Conservation (phyloP, 1,284 basidiomycete genomes). For the Ustilago shanxiensis region DNA sequence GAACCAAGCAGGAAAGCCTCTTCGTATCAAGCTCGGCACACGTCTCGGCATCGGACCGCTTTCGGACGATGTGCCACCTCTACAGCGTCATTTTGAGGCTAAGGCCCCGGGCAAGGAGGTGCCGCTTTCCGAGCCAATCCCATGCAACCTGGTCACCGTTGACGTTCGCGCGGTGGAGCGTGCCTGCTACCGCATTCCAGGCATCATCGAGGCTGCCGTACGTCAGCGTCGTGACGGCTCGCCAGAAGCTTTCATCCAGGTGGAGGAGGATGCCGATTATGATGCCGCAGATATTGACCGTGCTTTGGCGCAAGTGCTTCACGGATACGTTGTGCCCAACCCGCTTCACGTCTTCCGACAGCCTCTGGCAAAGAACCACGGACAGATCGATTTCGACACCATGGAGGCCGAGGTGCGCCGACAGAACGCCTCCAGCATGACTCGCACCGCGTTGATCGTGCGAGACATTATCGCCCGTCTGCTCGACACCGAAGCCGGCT, state of each 20-base stretch:
- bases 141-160: constrained; percentile 67
- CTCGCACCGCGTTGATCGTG: constrained; percentile 66
- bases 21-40: constrained; percentile 69
- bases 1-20: constrained; percentile 69
- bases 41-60: constrained; percentile 68
- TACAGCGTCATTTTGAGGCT: constrained; percentile 69
- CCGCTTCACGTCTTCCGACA: constrained; percentile 70
- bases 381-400: constrained; percentile 68
- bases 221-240: constrained; percentile 68
- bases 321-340: constrained; percentile 70
- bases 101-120: constrained; percentile 67
- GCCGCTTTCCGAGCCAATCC: constrained; percentile 67
- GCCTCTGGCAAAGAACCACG: constrained; percentile 67
- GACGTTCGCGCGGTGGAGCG: constrained; percentile 69
- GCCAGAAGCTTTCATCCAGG: constrained; percentile 69
- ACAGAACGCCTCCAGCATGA: constrained; percentile 69
- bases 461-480: constrained; percentile 68
- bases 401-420: constrained; percentile 70
- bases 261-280: constrained; percentile 69
- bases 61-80: constrained; percentile 67
- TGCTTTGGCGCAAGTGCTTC: constrained; percentile 67
- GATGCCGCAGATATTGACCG: constrained; percentile 69
- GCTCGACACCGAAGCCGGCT: constrained; percentile 68
- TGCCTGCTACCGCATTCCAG: constrained; percentile 69
- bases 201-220: constrained; percentile 68